Base-by-base conservation (phyloP, 352 stramenopile genomes). In the Pythium oligandrum region DNA sequence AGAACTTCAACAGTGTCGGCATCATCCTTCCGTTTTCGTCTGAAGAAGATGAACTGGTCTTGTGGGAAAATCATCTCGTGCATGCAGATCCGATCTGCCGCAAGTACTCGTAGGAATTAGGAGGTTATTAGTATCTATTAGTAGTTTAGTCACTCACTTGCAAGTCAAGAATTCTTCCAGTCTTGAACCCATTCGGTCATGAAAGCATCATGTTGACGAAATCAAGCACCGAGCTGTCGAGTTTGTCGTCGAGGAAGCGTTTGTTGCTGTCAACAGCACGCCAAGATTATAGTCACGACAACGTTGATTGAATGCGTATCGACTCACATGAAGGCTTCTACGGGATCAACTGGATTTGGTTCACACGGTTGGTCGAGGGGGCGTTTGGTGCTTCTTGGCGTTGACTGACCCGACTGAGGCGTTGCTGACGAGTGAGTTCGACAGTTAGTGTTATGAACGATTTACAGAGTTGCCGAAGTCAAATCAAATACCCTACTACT, bases 1-100 rank as follows among this genome's bases (percentile, higher is more conserved):
- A 92, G 66, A 95, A 91, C 60, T 90, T 90, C 57, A 90, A 90
- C 68, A 93, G 83, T 49, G 78, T 90, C 51, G 80, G 84, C 12
- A 70, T 90, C 45, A 65, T 90, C 12, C 68, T 93, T 12, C 80
- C 83, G 6, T 91, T 91, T 48, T 91, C 76, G 10, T 82, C 78
- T 2, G 83, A 91, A 48, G 83, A 93, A 78, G 81, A 89, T 11
- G 80, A 92, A 47, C 64, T 95, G 54, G 70, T 88, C 4, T 70
- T 95, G 55, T 95, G 84, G 84, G 78, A 79, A 50, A 84, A 86
- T 38, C 84, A 95, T 66, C 68, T 95, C 17, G 62, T 72, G 6
- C 86, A 88, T 55, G 84, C 84, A 9, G 80, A 95, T 57, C 84
- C 84, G n/a, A 77, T 95, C 36, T 92, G 82, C 44, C 73, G 80